Base-by-base conservation (phyloP, 306 rosid species). In the Boehmeria nivea region DNA sequence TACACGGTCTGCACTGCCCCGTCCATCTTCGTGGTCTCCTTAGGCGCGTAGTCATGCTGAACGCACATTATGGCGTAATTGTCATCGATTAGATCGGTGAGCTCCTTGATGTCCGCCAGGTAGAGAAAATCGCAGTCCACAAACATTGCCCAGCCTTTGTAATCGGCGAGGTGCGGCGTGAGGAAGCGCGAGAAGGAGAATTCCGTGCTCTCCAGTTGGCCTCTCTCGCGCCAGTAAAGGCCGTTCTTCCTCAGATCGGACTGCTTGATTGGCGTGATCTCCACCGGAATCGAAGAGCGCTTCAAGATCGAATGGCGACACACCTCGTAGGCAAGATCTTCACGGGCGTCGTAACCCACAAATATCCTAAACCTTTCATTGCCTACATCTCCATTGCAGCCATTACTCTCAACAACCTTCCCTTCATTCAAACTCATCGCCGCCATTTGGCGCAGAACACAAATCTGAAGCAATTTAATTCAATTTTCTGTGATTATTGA, bases 151-250 rank as follows among this genome's bases (percentile, higher is more conserved):
- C 61, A 57, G 33, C 61, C 61, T 6, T 39, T 28, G 49, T 21
- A 57, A 7, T 39, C 12, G 11, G 61, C 61, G 20, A 57, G 16
- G 16, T 1, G 15, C 33, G 61, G 61, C 2, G 61, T 57, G 3
- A 57, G 47, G 49, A 57, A 57, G 31, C 61, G 61, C 14, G 61
- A 37, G 61, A 57, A 57, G 48, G 61, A 57, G 36, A 57, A 57
- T 11, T 57, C 61, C 8, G 61, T 57, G 49, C 61, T 57, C 61
- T 57, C 61, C 47, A 57, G n/a, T 12, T 19, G 47, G 33, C 47
- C 47, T 24, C 61, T 57, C 42, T 57, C 28, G 48, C 61, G 61
- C 49, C 61, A 57, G 25, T 57, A 57, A 8, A 57, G 61, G 22
- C 48, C 34, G 3, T 57, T 40, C 34, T 57, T 15, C 34, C 61